Percentiles rank a stretch among this genome's conserved stretches.
Conservation (phyloP, 805 yeast species). For the Scheffersomyces coipomensis region DNA sequence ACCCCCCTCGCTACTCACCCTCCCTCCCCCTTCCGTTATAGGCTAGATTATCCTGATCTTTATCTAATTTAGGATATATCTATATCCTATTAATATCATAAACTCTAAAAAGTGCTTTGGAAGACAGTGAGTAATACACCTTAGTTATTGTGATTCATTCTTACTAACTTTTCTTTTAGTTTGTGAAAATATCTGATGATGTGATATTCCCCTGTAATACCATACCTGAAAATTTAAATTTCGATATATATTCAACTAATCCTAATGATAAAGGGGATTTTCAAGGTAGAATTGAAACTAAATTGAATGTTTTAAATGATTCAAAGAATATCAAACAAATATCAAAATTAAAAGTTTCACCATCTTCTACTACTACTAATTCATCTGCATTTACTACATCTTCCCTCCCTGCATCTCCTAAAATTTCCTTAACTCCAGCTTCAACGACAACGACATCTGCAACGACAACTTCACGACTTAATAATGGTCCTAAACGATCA, state of each 20-base stretch:
- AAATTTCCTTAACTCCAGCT: slow-evolving; percentile 7
- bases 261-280: slow-evolving; percentile 12
- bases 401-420: neutral
- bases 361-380: neutral
- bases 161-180: slow-evolving; percentile 11
- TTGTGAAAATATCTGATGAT: slow-evolving; percentile 25
- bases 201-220: slow-evolving; percentile 30
- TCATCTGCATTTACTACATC: neutral
- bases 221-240: slow-evolving; percentile 33
- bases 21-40: too few species aligned
- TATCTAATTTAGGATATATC: too few species aligned
- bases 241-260: slow-evolving; percentile 28
- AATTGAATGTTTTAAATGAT: slow-evolving; percentile 31
- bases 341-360: neutral
- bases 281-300: slow-evolving; percentile 30
- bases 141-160: too few species aligned
- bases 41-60: too few species aligned
- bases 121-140: too few species aligned
- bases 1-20: too few species aligned
- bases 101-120: too few species aligned
- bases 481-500: too few species aligned
- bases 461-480: too few species aligned
- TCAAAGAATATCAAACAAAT: slow-evolving; percentile 23
- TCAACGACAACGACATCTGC: slow-evolving; percentile 5
- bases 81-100: too few species aligned